Evolutionary conservation across 2,329 filamentous ascomycete genomes (phyloP), one percentile per base, ranked within the genome.

Genomic region (Ceratocystis colombiana): DNA sequence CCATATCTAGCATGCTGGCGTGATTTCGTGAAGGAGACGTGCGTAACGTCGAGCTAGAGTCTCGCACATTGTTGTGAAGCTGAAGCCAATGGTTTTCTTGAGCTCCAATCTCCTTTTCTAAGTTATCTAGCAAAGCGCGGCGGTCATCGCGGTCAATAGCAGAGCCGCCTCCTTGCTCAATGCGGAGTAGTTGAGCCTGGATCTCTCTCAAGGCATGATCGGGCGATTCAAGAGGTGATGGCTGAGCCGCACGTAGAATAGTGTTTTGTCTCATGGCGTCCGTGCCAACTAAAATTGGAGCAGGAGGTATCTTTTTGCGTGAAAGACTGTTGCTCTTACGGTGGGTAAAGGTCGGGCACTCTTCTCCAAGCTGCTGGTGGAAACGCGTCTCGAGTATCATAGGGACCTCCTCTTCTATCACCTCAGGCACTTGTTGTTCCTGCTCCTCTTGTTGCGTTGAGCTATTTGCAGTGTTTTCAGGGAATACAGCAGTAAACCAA

Each of bases 101-200:
- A 69, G 78, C 73, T 0, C 80, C 82, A 79, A 87, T 83, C 72
- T 88, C 85, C 68, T 76, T 76, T 71, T 88, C 85, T 1, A 88
- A 75, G 68, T 84, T 80, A 41, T 82, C 79, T 1, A 88, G 74
- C 2, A 86, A 76, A 44, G 76, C 77, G 61, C 62, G 44, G 20
- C 64, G 67, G 37, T 63, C 63, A 8, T 33, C 53, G 28, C 33
- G 10, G 12, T 37, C 48, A 28, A 55, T 25, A 1, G 57, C 53
- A 30, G 33, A 48, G 5, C 48, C 46, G n/a, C 62, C 44, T 1
- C 65, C 64, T 17, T 61, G 53, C 22, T 83, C 81, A 7, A 83
- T 74, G 46, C 77, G 78, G 67, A 74, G 75, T 22, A 85, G 75
- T 70, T 84, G 81, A 37, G 76, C 76, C 71, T 83, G 79, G 46